A percentile compares a stretch with the other conserved stretches of the same genome.
phyloP scores from a whole-genome alignment of 495 filamentous ascomycete species.

The Filosporella fistucella region DNA sequence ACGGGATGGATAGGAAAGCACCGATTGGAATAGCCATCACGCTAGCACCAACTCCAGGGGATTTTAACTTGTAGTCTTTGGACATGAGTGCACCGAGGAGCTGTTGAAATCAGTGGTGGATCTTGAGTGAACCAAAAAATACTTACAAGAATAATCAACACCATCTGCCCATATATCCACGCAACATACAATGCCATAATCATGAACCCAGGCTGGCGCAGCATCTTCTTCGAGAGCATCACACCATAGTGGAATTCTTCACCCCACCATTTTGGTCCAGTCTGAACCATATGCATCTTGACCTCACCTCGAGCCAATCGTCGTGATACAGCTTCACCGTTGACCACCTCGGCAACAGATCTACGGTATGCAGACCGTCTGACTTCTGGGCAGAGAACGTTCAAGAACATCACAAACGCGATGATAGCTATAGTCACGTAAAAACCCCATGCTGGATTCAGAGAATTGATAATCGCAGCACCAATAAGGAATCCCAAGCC shows the following conservation, averaged over 20 bases:
- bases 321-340: slow-evolving; percentile 36
- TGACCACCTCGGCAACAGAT: slow-evolving; percentile 57
- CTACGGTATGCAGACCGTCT: slow-evolving; percentile 58
- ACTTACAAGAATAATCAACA: slow-evolving; percentile 58
- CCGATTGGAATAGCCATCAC: slow-evolving; percentile 60
- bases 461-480: slow-evolving; percentile 53
- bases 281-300: slow-evolving; percentile 65
- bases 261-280: slow-evolving; percentile 67
- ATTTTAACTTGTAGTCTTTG: slow-evolving; percentile 53
- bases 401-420: slow-evolving; percentile 55
- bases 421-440: slow-evolving; percentile 63
- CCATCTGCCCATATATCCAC: slow-evolving; percentile 74
- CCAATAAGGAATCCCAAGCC: slow-evolving; percentile 67
- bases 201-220: slow-evolving; percentile 64
- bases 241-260: slow-evolving; percentile 70
- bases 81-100: slow-evolving; percentile 65
- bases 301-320: slow-evolving; percentile 66
- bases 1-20: slow-evolving; percentile 61
- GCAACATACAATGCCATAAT: slow-evolving; percentile 65
- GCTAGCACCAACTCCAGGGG: slow-evolving; percentile 58
- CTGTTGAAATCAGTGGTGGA: slow-evolving; percentile 25
- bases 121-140: neutral
- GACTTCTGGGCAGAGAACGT: slow-evolving; percentile 62
- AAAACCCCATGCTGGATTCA: slow-evolving; percentile 66
- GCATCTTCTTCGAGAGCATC: slow-evolving; percentile 60